Evolutionary conservation across 1,139 yeast genomes (phyloP).

Genomic region (Candida sp.): DNA sequence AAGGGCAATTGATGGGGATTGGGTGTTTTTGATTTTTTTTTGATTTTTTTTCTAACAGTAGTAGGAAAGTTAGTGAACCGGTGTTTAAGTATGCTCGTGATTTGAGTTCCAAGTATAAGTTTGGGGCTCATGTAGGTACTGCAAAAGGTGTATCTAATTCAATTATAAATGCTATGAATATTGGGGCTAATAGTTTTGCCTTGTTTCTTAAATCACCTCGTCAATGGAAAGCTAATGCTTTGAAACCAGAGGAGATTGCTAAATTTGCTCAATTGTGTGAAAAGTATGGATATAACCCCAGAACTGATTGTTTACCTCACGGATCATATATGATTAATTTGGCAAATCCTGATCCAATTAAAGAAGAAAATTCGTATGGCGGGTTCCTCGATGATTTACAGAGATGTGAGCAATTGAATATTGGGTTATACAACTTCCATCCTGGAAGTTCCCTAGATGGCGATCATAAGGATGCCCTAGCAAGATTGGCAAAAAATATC

Average conservation of each 20-base stretch:
- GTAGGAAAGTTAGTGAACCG: conserved; percentile 5
- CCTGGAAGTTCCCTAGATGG: conserved; percentile 89
- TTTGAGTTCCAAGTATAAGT: conserved; percentile 35
- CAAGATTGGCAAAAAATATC: conserved; percentile 70
- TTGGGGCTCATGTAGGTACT: conserved; percentile 81
- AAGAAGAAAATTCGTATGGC: conserved; percentile 69
- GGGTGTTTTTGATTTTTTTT: not conserved
- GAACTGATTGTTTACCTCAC: conserved; percentile 84
- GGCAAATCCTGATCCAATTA: conserved; percentile 85
- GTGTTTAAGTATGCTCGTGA: conserved; percentile 22
- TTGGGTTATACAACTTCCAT: conserved; percentile 88
- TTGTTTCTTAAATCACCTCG: conserved; percentile 87
- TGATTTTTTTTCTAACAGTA: not conserved
- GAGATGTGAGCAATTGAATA: conserved; percentile 80
- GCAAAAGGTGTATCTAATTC: conserved; percentile 77
- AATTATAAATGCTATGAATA: conserved; percentile 66
- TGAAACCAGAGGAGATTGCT: conserved; percentile 60
- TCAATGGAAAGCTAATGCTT: conserved; percentile 84
- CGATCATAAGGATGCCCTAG: conserved; percentile 62
- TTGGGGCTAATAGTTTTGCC: conserved; percentile 88
- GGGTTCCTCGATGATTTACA: conserved; percentile 85
- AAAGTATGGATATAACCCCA: conserved; percentile 63
- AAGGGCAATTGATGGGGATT: not conserved
- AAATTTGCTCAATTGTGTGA: conserved; percentile 64
- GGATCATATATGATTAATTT: conserved; percentile 91